These are phyloP conservation scores for Clarkia xantiana DNA, from an alignment of 345 rosid genomes.

Conservation along the genomic window DNA sequence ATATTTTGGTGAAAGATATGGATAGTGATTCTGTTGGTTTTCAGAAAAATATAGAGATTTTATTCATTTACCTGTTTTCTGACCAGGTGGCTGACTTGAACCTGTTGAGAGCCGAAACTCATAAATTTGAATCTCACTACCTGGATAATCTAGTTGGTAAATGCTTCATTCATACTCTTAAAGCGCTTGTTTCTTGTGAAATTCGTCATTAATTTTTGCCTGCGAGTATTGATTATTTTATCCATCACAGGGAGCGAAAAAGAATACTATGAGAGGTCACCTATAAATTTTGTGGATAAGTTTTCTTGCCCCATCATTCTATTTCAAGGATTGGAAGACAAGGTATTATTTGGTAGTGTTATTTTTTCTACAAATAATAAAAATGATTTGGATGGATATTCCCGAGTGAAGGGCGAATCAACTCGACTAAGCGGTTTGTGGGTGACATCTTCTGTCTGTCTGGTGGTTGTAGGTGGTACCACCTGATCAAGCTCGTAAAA, in stretches of 20 bases:
- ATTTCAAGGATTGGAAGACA: conserved; percentile 92
- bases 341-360: conserved; percentile 26
- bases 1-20: too few relatives aligned
- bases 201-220: conserved; percentile 5
- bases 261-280: conserved; percentile 65
- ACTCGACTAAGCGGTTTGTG: background rate
- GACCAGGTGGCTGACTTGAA: conserved; percentile 70
- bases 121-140: conserved; percentile 81
- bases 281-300: conserved; percentile 63
- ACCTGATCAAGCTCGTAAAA: conserved; percentile 81
- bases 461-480: conserved; percentile 55
- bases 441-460: background rate
- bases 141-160: conserved; percentile 91
- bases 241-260: conserved; percentile 46
- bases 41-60: too few relatives aligned
- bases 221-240: background rate
- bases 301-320: conserved; percentile 93
- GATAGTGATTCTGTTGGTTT: too few relatives aligned
- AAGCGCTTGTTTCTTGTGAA: background rate
- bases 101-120: conserved; percentile 70
- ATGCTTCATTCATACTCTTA: conserved; percentile 3
- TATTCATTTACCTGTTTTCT: conserved; percentile 6
- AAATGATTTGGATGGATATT: too few relatives aligned
- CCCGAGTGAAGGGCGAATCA: background rate
- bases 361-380: background rate